A percentile compares a stretch with the other conserved stretches of the same genome.
Conservation (phyloP, 257 asterid genomes). For the Forsythia suspensa region DNA sequence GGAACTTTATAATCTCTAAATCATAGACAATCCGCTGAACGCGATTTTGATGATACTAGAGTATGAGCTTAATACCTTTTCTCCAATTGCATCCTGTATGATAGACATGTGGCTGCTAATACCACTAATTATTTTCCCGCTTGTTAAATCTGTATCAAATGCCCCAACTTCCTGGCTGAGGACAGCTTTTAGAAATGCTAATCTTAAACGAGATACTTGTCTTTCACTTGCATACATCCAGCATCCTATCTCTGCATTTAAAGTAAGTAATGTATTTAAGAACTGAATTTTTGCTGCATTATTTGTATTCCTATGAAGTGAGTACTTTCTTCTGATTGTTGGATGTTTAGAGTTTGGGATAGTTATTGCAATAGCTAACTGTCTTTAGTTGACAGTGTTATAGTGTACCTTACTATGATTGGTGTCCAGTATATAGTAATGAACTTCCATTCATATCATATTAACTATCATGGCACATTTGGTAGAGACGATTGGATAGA, state of each 20-base stretch:
- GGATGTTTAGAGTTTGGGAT: background rate
- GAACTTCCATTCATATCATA: too few species aligned
- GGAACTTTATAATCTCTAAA: too few species aligned
- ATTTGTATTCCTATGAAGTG: background rate
- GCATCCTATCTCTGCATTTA: slow-evolving; percentile 76
- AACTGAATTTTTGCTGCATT: background rate
- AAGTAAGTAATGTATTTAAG: slow-evolving; percentile 8
- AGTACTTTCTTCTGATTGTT: background rate
- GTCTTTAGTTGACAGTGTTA: background rate
- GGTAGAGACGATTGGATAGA: background rate
- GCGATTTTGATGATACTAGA: background rate
- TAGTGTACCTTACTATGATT: too few species aligned
- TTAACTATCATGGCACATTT: too few species aligned
- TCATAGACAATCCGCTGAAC: background rate
- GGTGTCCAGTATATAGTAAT: too few species aligned
- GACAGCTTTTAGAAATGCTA: slow-evolving; percentile 53
- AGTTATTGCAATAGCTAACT: background rate
- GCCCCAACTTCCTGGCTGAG: slow-evolving; percentile 76
- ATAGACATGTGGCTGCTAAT: slow-evolving; percentile 66
- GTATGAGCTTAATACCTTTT: slow-evolving; percentile 52
- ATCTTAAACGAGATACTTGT: slow-evolving; percentile 65
- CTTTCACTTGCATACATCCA: slow-evolving; percentile 90
- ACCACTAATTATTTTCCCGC: slow-evolving; percentile 66
- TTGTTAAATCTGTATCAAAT: slow-evolving; percentile 72
- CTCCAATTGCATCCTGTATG: slow-evolving; percentile 87